A percentile compares a stretch with the other conserved stretches of the same genome.
Conservation (phyloP, 257 asterid species). For the Cordia subcordata region DNA sequence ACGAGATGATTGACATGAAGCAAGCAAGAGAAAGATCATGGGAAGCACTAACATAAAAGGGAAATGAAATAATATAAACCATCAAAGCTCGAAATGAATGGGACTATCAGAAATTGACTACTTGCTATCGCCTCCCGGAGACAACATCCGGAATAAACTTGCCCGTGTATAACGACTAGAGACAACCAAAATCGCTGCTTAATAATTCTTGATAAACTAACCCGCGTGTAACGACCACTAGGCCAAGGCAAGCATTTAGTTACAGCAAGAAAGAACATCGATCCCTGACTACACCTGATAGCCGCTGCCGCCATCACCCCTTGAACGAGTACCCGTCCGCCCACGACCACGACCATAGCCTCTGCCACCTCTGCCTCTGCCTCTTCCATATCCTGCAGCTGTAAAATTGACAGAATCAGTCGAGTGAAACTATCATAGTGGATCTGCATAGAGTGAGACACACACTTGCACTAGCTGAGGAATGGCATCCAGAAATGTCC, state of each 20-base stretch:
- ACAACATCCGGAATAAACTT: conserved; percentile 17
- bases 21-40: too few species aligned
- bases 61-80: too few species aligned
- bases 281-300: conserved; percentile 32
- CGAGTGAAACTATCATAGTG: not conserved
- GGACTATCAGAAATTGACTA: conserved; percentile 19
- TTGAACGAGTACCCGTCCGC: conserved; percentile 39
- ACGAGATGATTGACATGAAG: too few species aligned
- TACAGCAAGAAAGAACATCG: conserved; percentile 18
- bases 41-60: too few species aligned
- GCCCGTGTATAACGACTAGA: conserved; percentile 15
- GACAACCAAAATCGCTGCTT: conserved; percentile 15
- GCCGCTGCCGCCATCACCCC: conserved; percentile 60
- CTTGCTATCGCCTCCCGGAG: conserved; percentile 19
- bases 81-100: conserved; percentile 8
- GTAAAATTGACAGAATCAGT: not conserved
- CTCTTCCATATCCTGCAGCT: conserved; percentile 77
- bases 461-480: too few species aligned
- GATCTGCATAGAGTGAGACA: too few species aligned
- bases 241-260: conserved; percentile 18
- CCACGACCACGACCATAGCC: conserved; percentile 55
- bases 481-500: too few species aligned
- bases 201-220: conserved; percentile 9
- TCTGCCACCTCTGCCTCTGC: conserved; percentile 61
- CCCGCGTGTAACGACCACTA: conserved; percentile 13